Evolutionary conservation across 169 alveolate species (phyloP), one percentile per base, ranked within the genome.

Genomic region (Eimeria falciformis): DNA sequence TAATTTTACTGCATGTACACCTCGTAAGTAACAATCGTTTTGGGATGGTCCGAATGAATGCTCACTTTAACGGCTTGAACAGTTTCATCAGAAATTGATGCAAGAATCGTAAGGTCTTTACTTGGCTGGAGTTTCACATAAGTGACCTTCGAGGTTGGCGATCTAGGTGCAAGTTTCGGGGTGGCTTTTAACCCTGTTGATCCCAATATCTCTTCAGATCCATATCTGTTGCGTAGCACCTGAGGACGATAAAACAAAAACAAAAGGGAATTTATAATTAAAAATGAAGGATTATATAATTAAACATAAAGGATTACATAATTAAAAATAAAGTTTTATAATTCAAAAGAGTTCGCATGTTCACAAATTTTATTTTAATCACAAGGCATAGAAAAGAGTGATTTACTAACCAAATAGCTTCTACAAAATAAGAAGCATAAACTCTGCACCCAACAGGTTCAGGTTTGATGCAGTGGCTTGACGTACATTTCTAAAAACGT

Each of bases 111-210:
- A 45, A 90, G 78, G 29, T 90, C 94, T 47, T 90, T 65, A 56
- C 94, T 90, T 12, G 94, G 94, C 65, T 77, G 62, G 17, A 90
- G 81, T 21, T 71, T 71, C 66, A 89, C 93, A 23, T 89, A 89
- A 47, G 81, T 62, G 46, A 75, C 89, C 53, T 65, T 79, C 18
- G 53, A 40, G 1, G 77, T 21, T 17, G n/a, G n/a, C n/a, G n/a
- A n/a, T n/a, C n/a, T n/a, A n/a, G 5, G 46, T 25, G 77, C 66
- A 12, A 66, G 40, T 33, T 77, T 46, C 11, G 91, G 40, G 14
- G n/a, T 62, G n/a, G n/a, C 47, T 2, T 56, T 5, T n/a, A 79
- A 65, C 5, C 79, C 79, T 37, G 53, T 33, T 14, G 47, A 71
- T 37, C 29, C 77, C 18, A 17, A 45, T 18, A 56, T 17, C 43